A percentile compares a stretch with the other conserved stretches of the same genome.
Evolutionary conservation across 257 asterid genomes (phyloP).

Genomic region (Leptodermis oblonga): DNA sequence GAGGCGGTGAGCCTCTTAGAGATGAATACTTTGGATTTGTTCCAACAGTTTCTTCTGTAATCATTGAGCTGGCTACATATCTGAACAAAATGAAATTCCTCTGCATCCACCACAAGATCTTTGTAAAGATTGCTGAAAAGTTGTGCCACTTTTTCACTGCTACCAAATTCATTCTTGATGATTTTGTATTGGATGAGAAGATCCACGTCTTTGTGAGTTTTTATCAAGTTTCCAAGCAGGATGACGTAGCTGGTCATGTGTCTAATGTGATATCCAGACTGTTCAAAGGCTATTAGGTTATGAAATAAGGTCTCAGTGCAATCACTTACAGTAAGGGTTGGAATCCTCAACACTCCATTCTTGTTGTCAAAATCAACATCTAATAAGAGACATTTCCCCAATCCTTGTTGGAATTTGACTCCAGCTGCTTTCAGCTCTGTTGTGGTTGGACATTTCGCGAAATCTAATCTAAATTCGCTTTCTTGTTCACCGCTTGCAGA

Average conservation of each 20-base stretch:
- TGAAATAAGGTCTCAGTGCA: constrained; percentile 24
- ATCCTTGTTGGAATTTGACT: too few relatives aligned
- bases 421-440: too few relatives aligned
- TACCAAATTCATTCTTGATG: constrained; percentile 14
- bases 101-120: constrained; percentile 2
- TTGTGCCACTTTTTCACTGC: constrained; percentile 20
- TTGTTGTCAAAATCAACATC: constrained; percentile 13
- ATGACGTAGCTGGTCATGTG: constrained; percentile 29
- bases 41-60: constrained; percentile 19
- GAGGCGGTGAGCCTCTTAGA: neutral
- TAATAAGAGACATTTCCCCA: constrained; percentile 14
- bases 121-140: constrained; percentile 27
- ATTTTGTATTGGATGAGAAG: constrained; percentile 14
- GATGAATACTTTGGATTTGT: neutral
- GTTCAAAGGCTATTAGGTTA: constrained; percentile 9
- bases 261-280: constrained; percentile 15
- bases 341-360: constrained; percentile 20
- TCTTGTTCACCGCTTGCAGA: too few relatives aligned
- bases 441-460: constrained; percentile 21
- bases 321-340: constrained; percentile 16
- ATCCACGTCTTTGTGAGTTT: constrained; percentile 25
- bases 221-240: constrained; percentile 29
- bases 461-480: neutral
- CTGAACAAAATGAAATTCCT: constrained; percentile 21
- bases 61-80: constrained; percentile 16